Evolutionary conservation across 805 yeast genomes (phyloP), one percentile per base, ranked within the genome.

Genomic region (Candida sithepensis): DNA sequence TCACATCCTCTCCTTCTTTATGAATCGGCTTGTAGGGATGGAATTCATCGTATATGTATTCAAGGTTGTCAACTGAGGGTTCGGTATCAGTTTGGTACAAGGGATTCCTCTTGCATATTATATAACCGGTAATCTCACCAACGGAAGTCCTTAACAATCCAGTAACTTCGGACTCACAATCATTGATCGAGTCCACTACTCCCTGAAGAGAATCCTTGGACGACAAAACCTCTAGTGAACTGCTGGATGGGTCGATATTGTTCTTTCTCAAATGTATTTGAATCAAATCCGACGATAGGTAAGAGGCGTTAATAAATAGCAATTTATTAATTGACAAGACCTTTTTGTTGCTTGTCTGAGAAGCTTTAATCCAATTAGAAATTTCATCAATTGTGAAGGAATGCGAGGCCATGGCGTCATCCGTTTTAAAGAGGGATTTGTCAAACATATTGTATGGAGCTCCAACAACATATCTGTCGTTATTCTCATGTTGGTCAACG

Each of bases 251-350:
- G 22, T 75, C 70, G 2, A 90, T 63, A 0, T 70, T 80, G 21
- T 64, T 58, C 12, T 67, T 67, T 7, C 63, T 63, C 42, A 91
- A 66, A 23, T 72, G 70, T 49, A 82, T 82, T 41, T 82, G 84
- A 9, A 92, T 74, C 58, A 92, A 68, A 48, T 88, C 96, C 6
- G 92, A 79, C 0, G 97, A 85, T 26, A 91, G 67, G 54, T 84
- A 85, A 19, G 95, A 83, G 2, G 81, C 79, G 51, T 83, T 81
- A 19, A 81, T 71, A 54, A 87, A 85, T 24, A 85, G 64, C 10
- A 88, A 64, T 59, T 88, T 88, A 51, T 85, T 88, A 23, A 91
- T 76, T 0, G 91, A 78, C 13, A 72, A 70, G 0, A 76, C 74
- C 53, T 77, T 82, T 21, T 65, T 63, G 46, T 67, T 67, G 22